Evolutionary conservation across 352 stramenopile species (phyloP).

Genomic region (Sclerospora graminicola): DNA sequence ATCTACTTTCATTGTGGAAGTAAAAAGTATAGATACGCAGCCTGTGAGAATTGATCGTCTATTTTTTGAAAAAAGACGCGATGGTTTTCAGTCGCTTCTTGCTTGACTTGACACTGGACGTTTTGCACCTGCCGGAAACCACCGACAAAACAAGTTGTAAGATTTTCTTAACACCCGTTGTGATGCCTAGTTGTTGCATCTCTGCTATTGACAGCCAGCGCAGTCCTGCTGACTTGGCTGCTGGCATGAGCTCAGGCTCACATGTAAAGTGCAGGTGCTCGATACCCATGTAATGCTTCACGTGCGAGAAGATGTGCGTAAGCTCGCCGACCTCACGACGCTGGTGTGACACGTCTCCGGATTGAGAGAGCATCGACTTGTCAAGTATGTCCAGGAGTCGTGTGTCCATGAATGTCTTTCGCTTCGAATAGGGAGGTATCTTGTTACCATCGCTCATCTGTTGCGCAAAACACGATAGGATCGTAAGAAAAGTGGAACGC

Average conservation of each 20-base stretch:
- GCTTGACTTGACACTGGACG: constrained; percentile 27
- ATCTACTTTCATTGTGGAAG: background rate
- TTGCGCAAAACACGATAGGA: background rate
- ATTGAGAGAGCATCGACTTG: constrained; percentile 8
- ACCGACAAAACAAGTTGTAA: constrained; percentile 36
- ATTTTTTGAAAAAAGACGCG: constrained; percentile 57
- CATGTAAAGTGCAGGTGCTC: constrained; percentile 63
- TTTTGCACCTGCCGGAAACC: background rate
- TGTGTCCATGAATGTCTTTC: constrained; percentile 43
- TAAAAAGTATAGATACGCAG: background rate
- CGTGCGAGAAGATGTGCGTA: constrained; percentile 85
- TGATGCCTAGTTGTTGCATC: constrained; percentile 76
- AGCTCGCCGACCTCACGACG: constrained; percentile 61
- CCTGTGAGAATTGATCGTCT: constrained; percentile 18
- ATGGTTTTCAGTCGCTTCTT: constrained; percentile 49
- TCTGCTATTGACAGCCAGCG: constrained; percentile 72
- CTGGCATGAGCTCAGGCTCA: constrained; percentile 12
- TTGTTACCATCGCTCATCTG: constrained; percentile 50
- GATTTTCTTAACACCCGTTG: constrained; percentile 84
- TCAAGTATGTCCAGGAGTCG: constrained; percentile 29
- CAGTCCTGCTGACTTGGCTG: constrained; percentile 11
- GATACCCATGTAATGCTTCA: constrained; percentile 87
- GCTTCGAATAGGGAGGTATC: constrained; percentile 51
- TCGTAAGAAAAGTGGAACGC: background rate
- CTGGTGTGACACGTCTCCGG: constrained; percentile 15